Evolutionary conservation across 176 grass and related monocot species (phyloP).

Genomic region (Oryza officinalis): DNA sequence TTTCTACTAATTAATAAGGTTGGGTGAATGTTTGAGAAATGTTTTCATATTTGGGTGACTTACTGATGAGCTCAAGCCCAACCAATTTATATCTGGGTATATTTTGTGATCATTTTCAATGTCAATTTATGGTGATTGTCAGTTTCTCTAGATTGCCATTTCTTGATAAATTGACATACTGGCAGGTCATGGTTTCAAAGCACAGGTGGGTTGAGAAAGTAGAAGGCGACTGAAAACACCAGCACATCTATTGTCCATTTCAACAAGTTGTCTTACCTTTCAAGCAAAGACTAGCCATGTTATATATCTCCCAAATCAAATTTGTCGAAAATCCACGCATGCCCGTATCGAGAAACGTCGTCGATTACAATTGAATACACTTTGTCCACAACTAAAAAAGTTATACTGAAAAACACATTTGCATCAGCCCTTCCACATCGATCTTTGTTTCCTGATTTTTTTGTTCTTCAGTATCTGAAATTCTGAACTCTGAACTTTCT

Average conservation of each 20-base stretch:
- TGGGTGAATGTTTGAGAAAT: no score
- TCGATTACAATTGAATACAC: neutral
- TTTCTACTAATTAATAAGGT: no score
- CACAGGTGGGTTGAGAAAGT: neutral
- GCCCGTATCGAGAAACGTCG: neutral
- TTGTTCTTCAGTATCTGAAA: neutral
- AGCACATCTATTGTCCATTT: neutral
- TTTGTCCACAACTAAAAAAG: neutral
- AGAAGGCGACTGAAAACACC: neutral
- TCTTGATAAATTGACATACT: neutral
- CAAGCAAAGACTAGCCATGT: neutral
- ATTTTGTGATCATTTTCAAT: neutral
- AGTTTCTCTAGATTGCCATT: neutral
- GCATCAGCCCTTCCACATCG: neutral
- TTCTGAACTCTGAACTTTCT: neutral
- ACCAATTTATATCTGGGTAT: neutral
- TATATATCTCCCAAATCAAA: neutral
- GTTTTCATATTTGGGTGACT: neutral
- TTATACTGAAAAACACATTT: neutral
- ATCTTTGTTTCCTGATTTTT: neutral
- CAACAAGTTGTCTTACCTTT: conserved; percentile 27
- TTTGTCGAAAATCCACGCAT: neutral
- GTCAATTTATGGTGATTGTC: neutral
- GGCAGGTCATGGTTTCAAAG: neutral
- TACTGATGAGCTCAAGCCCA: neutral